A percentile compares a stretch with the other conserved stretches of the same genome.
Evolutionary conservation across 139 green algal genomes (phyloP).

Genomic region (Eudorina sp.): DNA sequence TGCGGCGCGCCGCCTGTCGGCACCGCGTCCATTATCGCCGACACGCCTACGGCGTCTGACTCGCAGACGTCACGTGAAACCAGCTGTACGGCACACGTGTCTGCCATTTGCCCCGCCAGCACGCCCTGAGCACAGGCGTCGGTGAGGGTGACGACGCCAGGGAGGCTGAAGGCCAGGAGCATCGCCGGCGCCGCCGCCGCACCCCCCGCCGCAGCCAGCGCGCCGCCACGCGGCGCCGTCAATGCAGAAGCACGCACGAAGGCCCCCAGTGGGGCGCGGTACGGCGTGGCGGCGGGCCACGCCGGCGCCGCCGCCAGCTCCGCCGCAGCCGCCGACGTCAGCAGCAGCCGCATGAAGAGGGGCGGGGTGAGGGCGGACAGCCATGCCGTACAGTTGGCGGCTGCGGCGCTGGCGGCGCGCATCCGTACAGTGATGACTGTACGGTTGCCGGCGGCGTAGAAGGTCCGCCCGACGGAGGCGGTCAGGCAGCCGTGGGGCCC

Average conservation of each 20-base stretch:
- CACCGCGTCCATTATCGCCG: too few relatives aligned
- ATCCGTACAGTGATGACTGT: not conserved
- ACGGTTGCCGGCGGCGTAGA: too few relatives aligned
- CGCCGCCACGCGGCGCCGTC: not conserved
- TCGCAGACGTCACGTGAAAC: not conserved
- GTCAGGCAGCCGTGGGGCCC: not conserved
- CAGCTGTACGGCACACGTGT: constrained; percentile 42
- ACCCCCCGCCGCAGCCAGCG: too few relatives aligned
- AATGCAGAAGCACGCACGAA: not conserved
- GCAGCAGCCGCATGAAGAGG: constrained; percentile 6
- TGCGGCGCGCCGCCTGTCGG: not conserved
- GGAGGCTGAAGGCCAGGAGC: not conserved
- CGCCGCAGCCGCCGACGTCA: not conserved
- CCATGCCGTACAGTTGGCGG: not conserved
- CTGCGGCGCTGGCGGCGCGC: not conserved
- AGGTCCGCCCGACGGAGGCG: not conserved
- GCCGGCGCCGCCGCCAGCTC: not conserved
- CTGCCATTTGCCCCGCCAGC: not conserved
- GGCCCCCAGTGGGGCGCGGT: not conserved
- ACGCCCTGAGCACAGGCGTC: constrained; percentile 30
- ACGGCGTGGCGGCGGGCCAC: not conserved
- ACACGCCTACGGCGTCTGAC: not conserved
- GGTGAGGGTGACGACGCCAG: not conserved
- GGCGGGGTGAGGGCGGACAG: not conserved
- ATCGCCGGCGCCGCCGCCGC: not conserved